Percentiles rank a stretch among this genome's conserved stretches.
phyloP scores from a whole-genome alignment of 495 filamentous ascomycete genomes.

The Lophium mytilinum region DNA sequence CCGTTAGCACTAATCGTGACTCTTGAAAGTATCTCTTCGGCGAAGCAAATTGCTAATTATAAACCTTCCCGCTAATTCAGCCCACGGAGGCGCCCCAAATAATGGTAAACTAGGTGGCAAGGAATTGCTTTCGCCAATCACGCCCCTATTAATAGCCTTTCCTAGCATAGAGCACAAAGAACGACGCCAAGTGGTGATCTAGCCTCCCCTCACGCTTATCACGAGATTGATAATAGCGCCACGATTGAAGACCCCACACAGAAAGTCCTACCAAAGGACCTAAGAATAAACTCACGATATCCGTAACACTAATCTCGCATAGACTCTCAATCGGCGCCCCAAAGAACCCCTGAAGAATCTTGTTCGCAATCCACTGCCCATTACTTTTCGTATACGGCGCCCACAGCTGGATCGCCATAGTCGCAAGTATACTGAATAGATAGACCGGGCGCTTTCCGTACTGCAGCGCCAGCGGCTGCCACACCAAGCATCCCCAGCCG shows the following conservation, averaged over 20 bases:
- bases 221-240: no score
- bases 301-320: constrained; percentile 53
- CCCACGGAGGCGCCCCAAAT: no score
- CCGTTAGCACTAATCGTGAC: background rate
- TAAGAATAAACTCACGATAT: constrained; percentile 33
- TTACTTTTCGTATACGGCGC: constrained; percentile 42
- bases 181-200: no score
- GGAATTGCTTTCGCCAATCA: no score
- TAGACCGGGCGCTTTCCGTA: constrained; percentile 61
- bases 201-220: no score
- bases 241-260: no score
- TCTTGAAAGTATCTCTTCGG: background rate
- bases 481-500: constrained; percentile 58
- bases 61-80: no score
- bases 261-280: no score
- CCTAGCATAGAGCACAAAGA: no score
- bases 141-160: no score
- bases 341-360: constrained; percentile 56
- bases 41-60: no score
- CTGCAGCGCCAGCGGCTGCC: constrained; percentile 60
- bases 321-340: constrained; percentile 57
- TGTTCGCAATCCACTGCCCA: constrained; percentile 57
- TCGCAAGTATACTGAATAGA: constrained; percentile 49
- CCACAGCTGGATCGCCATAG: constrained; percentile 42
- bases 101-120: no score